These are phyloP conservation scores for Carex pumila DNA, from an alignment of 176 grass and related monocot genomes.

Conservation along the genomic window DNA sequence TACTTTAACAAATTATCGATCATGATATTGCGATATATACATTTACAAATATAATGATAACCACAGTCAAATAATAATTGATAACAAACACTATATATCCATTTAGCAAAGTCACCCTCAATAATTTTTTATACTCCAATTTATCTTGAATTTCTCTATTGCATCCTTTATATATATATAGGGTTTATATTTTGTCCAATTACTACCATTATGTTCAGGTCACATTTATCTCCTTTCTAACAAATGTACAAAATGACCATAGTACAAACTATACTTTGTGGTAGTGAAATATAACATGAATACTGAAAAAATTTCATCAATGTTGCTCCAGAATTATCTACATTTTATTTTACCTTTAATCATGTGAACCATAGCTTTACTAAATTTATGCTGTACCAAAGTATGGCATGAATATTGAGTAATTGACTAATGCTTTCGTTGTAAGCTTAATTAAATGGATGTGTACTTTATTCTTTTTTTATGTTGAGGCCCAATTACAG, in stretches of 20 bases:
- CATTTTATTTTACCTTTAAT: no score
- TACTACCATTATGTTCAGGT: background rate
- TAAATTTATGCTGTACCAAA: background rate
- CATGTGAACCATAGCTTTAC: no score
- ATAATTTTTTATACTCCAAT: background rate
- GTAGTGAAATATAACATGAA: background rate
- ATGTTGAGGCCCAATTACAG: background rate
- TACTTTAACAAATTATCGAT: background rate
- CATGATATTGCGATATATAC: background rate
- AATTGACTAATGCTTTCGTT: background rate
- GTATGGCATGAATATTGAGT: background rate
- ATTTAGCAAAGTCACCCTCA: background rate
- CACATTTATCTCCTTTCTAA: background rate
- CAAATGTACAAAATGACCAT: background rate
- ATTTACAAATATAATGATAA: background rate
- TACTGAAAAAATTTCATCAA: background rate
- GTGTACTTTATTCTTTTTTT: no score
- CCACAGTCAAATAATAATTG: background rate
- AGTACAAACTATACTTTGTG: background rate
- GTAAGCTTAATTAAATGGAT: no score
- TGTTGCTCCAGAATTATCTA: no score
- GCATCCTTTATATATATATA: background rate
- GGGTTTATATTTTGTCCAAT: background rate
- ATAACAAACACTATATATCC: background rate
- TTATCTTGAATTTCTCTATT: background rate